These are phyloP conservation scores for Verticillium albo-atrum DNA, from an alignment of 2,329 filamentous ascomycete species.

Conservation along the genomic window DNA sequence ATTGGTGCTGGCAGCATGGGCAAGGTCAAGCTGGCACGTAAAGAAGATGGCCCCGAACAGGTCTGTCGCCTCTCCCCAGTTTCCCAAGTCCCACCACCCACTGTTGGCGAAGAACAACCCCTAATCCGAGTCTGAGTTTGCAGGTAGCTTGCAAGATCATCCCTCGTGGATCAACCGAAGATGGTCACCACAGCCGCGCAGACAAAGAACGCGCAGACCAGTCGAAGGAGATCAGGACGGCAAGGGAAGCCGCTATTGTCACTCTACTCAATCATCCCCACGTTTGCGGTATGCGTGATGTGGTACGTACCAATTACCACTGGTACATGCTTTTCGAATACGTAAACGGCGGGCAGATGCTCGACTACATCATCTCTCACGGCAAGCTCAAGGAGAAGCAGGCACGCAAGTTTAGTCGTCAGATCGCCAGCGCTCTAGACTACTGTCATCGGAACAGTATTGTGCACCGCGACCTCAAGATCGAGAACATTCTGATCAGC, in stretches of 20 bases:
- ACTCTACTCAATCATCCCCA: constrained; percentile 91
- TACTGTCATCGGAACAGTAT: constrained; percentile 99
- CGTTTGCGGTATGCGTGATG: constrained; percentile 92
- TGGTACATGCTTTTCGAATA: constrained; percentile 99
- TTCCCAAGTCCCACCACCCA: neutral
- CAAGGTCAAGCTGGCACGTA: constrained; percentile 93
- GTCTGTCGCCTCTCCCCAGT: constrained; percentile 42
- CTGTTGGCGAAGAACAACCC: neutral
- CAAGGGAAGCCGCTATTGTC: constrained; percentile 92
- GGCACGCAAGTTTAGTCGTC: constrained; percentile 92
- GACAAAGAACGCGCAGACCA: constrained; percentile 89
- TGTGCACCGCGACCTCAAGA: constrained; percentile 95
- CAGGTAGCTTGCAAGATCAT: constrained; percentile 98
- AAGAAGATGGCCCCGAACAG: constrained; percentile 86
- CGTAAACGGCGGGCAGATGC: constrained; percentile 98
- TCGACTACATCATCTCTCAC: constrained; percentile 99
- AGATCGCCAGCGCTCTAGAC: constrained; percentile 93
- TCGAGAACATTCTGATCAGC: constrained; percentile 98
- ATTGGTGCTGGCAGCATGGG: constrained; percentile 98
- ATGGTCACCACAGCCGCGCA: constrained; percentile 59
- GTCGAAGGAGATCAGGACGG: constrained; percentile 93
- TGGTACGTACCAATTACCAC: constrained; percentile 92
- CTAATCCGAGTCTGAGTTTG: neutral
- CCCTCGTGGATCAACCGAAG: constrained; percentile 82
- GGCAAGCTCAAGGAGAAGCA: constrained; percentile 97